Base-by-base conservation (phyloP, 495 filamentous ascomycete genomes). In the Trichoderma parareesei region DNA sequence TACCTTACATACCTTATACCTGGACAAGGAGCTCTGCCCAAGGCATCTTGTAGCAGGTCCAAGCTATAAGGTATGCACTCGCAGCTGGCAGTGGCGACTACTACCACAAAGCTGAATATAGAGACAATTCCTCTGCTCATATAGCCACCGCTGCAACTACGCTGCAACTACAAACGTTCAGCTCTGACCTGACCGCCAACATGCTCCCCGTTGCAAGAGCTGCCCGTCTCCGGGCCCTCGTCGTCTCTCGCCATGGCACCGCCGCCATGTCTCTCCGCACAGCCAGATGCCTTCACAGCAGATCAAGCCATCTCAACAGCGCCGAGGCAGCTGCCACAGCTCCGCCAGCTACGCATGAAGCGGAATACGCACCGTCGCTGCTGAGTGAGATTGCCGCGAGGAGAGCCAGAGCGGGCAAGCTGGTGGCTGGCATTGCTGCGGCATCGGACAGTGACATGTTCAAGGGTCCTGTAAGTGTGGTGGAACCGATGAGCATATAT, bases 381-480 rank as follows among this genome's bases (percentile, higher is more conserved):
- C 43, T 91, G 72, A 82, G 87, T 67, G 86, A 84, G 18, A 85
- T 98, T 61, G 69, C 82, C 35, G 87, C 81, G 10, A 78, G 90
- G 70, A 82, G 94, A 46, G 83, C 81, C 61, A 91, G 88, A 73
- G 79, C 81, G 18, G 86, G 87, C 1, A 82, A 84, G 65, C 77
- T 93, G 44, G 80, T 85, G 64, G 88, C 86, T 42, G 88, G 87
- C n/a, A 82, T 90, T 55, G 94, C 94, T 40, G 89, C 92, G 16
- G 79, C 81, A 48, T 86, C 87, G 18, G 88, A 84, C 74, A 91
- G 88, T 75, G 88, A 91, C 65, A 87, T 90, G 80, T 98, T 94
- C 76, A 96, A 96, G 78, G 85, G 83, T 61, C 79, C 85, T 64
- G 87, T 86, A 71, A 69, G 82, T 66, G n/a, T 49, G 46, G n/a